Evolutionary conservation across 441 rosid species (phyloP), one percentile per base, ranked within the genome.

Genomic region (Omphalea diandra): DNA sequence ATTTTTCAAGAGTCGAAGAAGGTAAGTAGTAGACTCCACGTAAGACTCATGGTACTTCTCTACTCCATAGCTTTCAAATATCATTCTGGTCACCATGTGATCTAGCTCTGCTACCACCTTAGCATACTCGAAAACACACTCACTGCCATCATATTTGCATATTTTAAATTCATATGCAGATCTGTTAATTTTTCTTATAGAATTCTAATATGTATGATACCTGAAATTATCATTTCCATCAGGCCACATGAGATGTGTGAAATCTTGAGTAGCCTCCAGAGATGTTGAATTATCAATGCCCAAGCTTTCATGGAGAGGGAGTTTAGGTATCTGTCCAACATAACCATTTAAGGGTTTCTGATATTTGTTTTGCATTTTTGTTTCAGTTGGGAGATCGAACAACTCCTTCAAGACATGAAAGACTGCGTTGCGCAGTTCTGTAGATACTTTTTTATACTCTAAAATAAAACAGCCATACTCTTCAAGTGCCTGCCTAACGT

Each of bases 201-300:
- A n/a, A n/a, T n/a, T n/a, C n/a, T n/a, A n/a, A n/a, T n/a, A n/a
- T n/a, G n/a, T 5, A 14, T 40, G 49, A 22, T 79, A 92, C 98
- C 95, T 73, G 83, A 90, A 90, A 9, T 1, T 76, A 60, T 71
- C 65, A 68, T 93, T 87, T 70, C 95, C 93, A 49, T 79, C 58
- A 8, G 94, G 90, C 97, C 97, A 90, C 97, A 90, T 86, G 79
- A 90, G 73, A 32, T 70, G 67, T 11, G 95, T 81, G 81, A 93
- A 90, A 62, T 57, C 71, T 0, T 61, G 79, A 68, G 84, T 76
- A 29, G 79, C 85, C 49, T 80, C 82, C 10, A 76, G 61, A 63
- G 75, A 73, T 9, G 83, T 82, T 29, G 87, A 85, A 20, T 81
- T 70, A 41, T 89, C 92, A 24, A 93, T 81, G 56, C 90, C 94